phyloP scores from a whole-genome alignment of 495 filamentous ascomycete genomes.

The Penicillium lagena region DNA sequence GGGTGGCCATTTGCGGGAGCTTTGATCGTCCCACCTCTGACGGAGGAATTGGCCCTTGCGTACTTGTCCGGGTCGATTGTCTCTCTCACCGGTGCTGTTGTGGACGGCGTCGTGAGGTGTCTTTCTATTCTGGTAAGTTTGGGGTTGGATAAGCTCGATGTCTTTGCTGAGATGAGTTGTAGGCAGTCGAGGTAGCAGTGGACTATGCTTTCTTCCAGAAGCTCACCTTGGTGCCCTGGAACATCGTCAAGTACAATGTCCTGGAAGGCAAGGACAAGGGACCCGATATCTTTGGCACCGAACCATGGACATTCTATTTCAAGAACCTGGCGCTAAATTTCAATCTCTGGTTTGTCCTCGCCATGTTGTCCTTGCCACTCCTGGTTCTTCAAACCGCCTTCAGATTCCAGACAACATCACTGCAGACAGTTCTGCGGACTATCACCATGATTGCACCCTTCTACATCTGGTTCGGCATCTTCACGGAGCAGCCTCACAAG shows the following conservation, averaged over 20 bases:
- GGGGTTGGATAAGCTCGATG: background rate
- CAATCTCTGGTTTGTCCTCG: slow-evolving; percentile 86
- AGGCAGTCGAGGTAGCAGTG: slow-evolving; percentile 55
- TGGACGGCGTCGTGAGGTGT: slow-evolving; percentile 61
- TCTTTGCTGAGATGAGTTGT: slow-evolving; percentile 15
- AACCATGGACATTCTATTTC: slow-evolving; percentile 96
- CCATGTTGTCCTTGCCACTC: slow-evolving; percentile 64
- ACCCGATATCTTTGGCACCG: slow-evolving; percentile 91
- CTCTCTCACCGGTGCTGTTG: slow-evolving; percentile 48
- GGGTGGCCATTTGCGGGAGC: slow-evolving; percentile 95
- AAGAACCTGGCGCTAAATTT: slow-evolving; percentile 91
- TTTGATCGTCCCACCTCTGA: slow-evolving; percentile 71
- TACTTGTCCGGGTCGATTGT: slow-evolving; percentile 50
- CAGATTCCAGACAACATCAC: slow-evolving; percentile 29
- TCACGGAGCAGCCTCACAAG: slow-evolving; percentile 90
- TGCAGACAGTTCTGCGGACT: slow-evolving; percentile 55
- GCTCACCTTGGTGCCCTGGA: slow-evolving; percentile 72
- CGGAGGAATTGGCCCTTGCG: slow-evolving; percentile 67
- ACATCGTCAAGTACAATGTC: slow-evolving; percentile 94
- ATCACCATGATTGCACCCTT: slow-evolving; percentile 74
- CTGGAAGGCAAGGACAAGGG: slow-evolving; percentile 71
- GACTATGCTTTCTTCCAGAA: slow-evolving; percentile 81
- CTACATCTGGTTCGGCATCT: slow-evolving; percentile 91
- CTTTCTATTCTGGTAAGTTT: slow-evolving; percentile 63
- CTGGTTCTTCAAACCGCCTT: slow-evolving; percentile 44